phyloP scores from a whole-genome alignment of 768 basidiomycete species.

The Plicaturopsis crispa region DNA sequence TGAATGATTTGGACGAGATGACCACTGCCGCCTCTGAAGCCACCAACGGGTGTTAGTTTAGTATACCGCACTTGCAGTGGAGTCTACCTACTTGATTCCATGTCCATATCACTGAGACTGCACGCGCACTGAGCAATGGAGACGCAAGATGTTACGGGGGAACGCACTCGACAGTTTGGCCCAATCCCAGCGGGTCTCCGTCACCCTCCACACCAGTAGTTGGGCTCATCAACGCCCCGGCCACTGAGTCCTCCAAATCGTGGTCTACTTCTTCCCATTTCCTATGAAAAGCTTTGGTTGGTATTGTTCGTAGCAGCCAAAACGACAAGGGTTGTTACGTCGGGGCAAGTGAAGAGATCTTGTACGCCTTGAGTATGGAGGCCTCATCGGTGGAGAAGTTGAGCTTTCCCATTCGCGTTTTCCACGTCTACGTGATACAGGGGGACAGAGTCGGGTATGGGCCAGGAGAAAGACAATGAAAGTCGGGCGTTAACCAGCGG shows the following conservation, averaged over 20 bases:
- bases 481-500: too few species aligned
- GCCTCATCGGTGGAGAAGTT: slow-evolving; percentile 76
- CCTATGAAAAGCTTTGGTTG: slow-evolving; percentile 28
- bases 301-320: slow-evolving; percentile 4
- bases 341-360: slow-evolving; percentile 70
- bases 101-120: slow-evolving; percentile 62
- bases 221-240: slow-evolving; percentile 56
- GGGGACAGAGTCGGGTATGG: too few species aligned
- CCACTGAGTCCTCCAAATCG: slow-evolving; percentile 71
- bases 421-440: too few species aligned
- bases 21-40: slow-evolving; percentile 82
- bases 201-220: slow-evolving; percentile 48
- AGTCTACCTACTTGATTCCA: slow-evolving; percentile 63
- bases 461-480: too few species aligned
- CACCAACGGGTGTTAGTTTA: slow-evolving; percentile 10
- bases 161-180: slow-evolving; percentile 51
- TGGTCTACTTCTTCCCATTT: slow-evolving; percentile 90
- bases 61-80: slow-evolving; percentile 9
- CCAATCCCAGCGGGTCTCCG: slow-evolving; percentile 76
- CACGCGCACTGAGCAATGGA: neutral
- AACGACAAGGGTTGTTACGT: slow-evolving; percentile 34
- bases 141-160: slow-evolving; percentile 1
- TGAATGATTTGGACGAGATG: slow-evolving; percentile 90
- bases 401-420: slow-evolving; percentile 55
- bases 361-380: slow-evolving; percentile 80